phyloP scores from a whole-genome alignment of 1,284 basidiomycete species.

The Ganoderma sp. region DNA sequence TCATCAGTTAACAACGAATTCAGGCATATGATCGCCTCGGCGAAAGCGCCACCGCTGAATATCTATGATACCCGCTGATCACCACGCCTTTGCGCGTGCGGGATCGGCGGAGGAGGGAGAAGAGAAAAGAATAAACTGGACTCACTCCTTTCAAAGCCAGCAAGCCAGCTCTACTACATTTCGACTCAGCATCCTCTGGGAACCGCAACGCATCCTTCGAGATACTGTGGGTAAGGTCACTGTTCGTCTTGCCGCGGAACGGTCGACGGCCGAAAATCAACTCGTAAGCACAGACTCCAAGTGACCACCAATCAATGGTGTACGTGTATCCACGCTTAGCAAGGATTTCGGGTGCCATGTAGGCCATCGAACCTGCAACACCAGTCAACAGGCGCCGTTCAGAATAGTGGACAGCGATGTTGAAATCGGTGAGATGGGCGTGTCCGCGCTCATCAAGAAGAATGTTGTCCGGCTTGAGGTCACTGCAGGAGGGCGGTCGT shows the following conservation, averaged over 20 bases:
- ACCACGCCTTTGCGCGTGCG: not conserved
- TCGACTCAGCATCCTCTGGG: constrained; percentile 78
- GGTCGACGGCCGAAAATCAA: constrained; percentile 91
- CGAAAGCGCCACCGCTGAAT: not conserved
- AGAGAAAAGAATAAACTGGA: constrained; percentile 21
- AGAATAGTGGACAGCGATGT: constrained; percentile 96
- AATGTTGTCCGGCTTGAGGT: constrained; percentile 98
- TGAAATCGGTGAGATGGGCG: constrained; percentile 97
- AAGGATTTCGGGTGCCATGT: constrained; percentile 98
- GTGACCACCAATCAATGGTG: constrained; percentile 96
- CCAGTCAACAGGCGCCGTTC: constrained; percentile 85
- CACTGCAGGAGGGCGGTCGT: constrained; percentile 52
- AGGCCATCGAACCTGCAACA: constrained; percentile 99
- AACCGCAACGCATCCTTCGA: constrained; percentile 76
- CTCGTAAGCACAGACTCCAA: constrained; percentile 92
- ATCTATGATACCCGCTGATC: not conserved
- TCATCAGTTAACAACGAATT: constrained; percentile 21
- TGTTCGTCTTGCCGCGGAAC: constrained; percentile 91
- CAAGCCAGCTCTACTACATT: constrained; percentile 70
- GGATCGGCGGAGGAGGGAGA: not conserved
- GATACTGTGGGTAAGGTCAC: constrained; percentile 88
- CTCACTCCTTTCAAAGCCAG: constrained; percentile 71
- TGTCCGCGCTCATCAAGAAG: constrained; percentile 95
- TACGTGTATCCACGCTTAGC: constrained; percentile 85
- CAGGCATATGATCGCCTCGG: not conserved